Base-by-base conservation (phyloP, 2,329 filamentous ascomycete species). In the Monilinia aucupariae region DNA sequence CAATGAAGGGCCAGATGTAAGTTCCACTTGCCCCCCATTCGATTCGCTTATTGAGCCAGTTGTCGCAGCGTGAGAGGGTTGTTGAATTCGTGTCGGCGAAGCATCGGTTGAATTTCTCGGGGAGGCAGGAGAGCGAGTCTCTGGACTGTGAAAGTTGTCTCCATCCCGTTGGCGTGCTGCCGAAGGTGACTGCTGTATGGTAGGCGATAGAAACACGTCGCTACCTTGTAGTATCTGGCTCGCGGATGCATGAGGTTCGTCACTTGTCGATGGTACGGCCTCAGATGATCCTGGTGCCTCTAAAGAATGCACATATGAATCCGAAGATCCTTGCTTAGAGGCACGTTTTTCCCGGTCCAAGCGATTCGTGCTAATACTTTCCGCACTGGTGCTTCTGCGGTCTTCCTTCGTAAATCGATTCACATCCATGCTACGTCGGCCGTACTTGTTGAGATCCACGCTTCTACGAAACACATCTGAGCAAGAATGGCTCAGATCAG, bases 151-250 rank as follows among this genome's bases (percentile, higher is more conserved):
- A 22, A 27, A 30, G 25, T 64, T 48, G 10, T 68, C 66, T n/a
- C 54, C 52, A 37, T 71, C 65, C 13, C 64, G 62, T 22, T 55
- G 64, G 15, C 67, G 63, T 22, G 67, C 54, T 25, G 70, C 67
- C 45, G 73, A 74, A 27, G 68, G 63, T 48, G 82, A 81, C 12
- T 79, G 78, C 32, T 78, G 80, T 71, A 92, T 83, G 0, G 88
- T 90, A 20, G 91, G 91, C 32, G 86, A 87, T 68, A 89, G 86
- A 71, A 99, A 97, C 10, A 97, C 89, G 69, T 94, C 91, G 69
- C 92, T 97, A 41, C 90, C 86, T 60, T 85, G 84, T 10, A 99
- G 78, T 45, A 97, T 97, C 75, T 96, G 92, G 73, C 93, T 97
- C 3, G 90, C 93, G 4, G 92, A 96, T 54, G 88, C 87, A 62